phyloP scores from a whole-genome alignment of 176 grass and related monocot genomes.

The Alloteropsis semialata region DNA sequence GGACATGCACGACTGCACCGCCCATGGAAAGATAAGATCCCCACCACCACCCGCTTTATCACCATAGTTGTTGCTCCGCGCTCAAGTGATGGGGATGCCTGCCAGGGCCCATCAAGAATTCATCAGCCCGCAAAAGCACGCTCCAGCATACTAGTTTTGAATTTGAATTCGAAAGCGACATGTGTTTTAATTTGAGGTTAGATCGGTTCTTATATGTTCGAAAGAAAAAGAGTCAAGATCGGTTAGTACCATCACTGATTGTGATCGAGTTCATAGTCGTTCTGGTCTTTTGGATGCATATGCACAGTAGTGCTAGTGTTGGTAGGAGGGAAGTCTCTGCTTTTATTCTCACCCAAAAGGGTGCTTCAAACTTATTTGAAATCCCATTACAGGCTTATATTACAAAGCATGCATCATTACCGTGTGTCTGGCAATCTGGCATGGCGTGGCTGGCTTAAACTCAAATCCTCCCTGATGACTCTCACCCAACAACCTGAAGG shows the following conservation, averaged over 20 bases:
- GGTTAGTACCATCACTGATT: not conserved
- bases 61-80: constrained; percentile 4
- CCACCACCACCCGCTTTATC: constrained; percentile 17
- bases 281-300: not conserved
- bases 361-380: not conserved
- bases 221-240: no score
- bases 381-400: not conserved
- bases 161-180: not conserved
- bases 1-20: constrained; percentile 35
- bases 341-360: not conserved
- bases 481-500: not conserved
- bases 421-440: not conserved
- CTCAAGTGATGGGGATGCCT: not conserved
- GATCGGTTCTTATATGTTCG: not conserved
- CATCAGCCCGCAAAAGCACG: not conserved
- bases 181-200: not conserved
- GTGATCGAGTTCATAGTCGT: not conserved
- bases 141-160: not conserved
- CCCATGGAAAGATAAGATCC: constrained; percentile 38
- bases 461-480: not conserved
- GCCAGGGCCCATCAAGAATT: not conserved
- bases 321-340: not conserved
- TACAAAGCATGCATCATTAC: not conserved
- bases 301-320: not conserved
- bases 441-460: not conserved